phyloP scores from a whole-genome alignment of 176 grass and related monocot genomes.

The Aegilops speltoides region DNA sequence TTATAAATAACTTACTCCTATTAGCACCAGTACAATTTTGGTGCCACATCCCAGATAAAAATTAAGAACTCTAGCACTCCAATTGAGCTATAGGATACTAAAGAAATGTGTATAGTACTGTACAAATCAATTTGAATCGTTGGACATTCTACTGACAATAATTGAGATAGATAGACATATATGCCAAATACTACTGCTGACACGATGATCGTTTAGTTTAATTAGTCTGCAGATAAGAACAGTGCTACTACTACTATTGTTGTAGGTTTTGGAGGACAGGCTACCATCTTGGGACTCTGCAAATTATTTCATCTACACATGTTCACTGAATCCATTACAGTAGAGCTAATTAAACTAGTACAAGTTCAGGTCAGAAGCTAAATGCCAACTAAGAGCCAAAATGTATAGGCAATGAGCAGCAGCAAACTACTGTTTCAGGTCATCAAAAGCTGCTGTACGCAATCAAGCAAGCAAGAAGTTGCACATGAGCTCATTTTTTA shows the following conservation, averaged over 20 bases:
- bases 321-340: slow-evolving; percentile 50
- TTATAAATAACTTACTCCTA: slow-evolving; percentile 4
- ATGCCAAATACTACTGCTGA: background rate
- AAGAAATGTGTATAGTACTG: background rate
- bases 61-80: slow-evolving; percentile 5
- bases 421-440: slow-evolving; percentile 24
- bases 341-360: slow-evolving; percentile 32
- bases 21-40: background rate
- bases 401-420: background rate
- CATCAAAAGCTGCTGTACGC: slow-evolving; percentile 1
- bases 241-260: background rate
- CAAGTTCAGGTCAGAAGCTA: slow-evolving; percentile 20
- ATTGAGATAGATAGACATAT: background rate
- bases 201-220: background rate
- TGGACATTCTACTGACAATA: background rate
- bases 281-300: slow-evolving; percentile 41
- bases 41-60: background rate
- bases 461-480: slow-evolving; percentile 30
- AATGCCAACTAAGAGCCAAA: background rate
- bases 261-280: slow-evolving; percentile 4
- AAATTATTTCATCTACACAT: slow-evolving; percentile 24
- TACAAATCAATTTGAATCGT: background rate
- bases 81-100: background rate
- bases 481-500: slow-evolving; percentile 29
- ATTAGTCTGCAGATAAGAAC: slow-evolving; percentile 33